Evolutionary conservation across 2,329 filamentous ascomycete species (phyloP).

Genomic region (Trichoderma hamatum): DNA sequence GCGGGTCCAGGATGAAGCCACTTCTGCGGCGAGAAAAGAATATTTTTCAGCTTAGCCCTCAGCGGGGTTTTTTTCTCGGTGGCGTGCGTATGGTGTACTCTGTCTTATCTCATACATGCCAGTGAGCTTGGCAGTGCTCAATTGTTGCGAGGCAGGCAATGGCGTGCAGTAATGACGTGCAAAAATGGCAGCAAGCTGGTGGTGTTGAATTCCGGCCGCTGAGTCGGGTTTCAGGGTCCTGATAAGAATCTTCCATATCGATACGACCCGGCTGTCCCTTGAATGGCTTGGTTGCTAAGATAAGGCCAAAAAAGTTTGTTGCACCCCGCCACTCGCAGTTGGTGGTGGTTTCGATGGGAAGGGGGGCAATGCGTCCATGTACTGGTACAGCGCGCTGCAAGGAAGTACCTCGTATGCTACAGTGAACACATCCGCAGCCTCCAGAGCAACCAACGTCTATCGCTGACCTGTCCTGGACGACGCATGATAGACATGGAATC

Average conservation of each 20-base stretch:
- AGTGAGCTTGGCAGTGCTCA: constrained; percentile 19
- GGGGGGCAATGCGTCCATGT: constrained; percentile 4
- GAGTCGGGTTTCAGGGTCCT: background rate
- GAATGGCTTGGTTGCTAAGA: constrained; percentile 14
- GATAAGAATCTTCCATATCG: constrained; percentile 21
- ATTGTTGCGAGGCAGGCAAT: constrained; percentile 17
- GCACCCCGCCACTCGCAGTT: constrained; percentile 17
- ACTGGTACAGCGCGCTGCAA: constrained; percentile 12
- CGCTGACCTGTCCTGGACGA: background rate
- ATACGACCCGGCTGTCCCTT: constrained; percentile 12
- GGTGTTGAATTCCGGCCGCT: background rate
- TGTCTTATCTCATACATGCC: background rate
- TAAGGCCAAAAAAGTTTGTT: constrained; percentile 25
- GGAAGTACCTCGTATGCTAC: background rate
- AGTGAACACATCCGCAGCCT: background rate
- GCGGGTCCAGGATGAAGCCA: constrained; percentile 22
- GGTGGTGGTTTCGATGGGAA: constrained; percentile 20
- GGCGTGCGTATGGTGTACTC: constrained; percentile 5
- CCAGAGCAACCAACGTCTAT: constrained; percentile 3
- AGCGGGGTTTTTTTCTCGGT: background rate
- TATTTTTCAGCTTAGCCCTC: constrained; percentile 9
- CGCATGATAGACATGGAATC: constrained; percentile 14
- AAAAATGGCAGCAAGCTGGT: background rate
- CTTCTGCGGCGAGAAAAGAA: constrained; percentile 3
- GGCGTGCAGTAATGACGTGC: background rate